phyloP scores from a whole-genome alignment of 805 yeast genomes.

The Candida schatavii region DNA sequence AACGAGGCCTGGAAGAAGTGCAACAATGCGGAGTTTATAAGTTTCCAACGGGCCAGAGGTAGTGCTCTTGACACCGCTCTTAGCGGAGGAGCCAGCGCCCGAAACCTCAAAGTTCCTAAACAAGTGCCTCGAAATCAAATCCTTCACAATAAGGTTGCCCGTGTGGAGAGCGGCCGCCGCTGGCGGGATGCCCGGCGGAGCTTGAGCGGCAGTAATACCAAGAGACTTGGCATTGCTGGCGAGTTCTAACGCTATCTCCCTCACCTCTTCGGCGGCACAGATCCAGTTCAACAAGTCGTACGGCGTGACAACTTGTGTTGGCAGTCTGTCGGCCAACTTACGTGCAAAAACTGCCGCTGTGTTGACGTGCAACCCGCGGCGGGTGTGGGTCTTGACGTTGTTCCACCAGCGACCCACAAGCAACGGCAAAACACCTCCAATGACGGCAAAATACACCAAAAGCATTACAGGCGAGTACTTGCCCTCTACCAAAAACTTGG shows the following conservation, averaged over 20 bases:
- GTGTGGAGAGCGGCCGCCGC: background rate
- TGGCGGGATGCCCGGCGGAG: slow-evolving; percentile 17
- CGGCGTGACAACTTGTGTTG: slow-evolving; percentile 61
- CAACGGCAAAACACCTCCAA: slow-evolving; percentile 77
- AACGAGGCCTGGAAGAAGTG: slow-evolving; percentile 63
- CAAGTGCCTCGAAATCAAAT: slow-evolving; percentile 56
- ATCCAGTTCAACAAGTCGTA: slow-evolving; percentile 58
- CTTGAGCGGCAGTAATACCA: background rate
- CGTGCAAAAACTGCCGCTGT: slow-evolving; percentile 82
- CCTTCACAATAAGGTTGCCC: slow-evolving; percentile 42
- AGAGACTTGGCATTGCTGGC: background rate
- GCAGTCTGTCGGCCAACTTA: slow-evolving; percentile 68
- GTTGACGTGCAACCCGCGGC: slow-evolving; percentile 73
- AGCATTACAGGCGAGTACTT: slow-evolving; percentile 65
- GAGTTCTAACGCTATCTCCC: slow-evolving; percentile 37
- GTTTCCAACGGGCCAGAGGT: slow-evolving; percentile 26
- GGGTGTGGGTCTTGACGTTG: slow-evolving; percentile 73
- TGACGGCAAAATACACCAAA: slow-evolving; percentile 59
- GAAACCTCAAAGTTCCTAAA: slow-evolving; percentile 41
- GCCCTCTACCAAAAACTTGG: slow-evolving; percentile 85
- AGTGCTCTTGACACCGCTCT: too few relatives aligned
- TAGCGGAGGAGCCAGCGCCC: slow-evolving; percentile 12
- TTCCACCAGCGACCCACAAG: slow-evolving; percentile 91
- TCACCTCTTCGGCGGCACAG: slow-evolving; percentile 65
- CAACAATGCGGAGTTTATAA: slow-evolving; percentile 54